Conservation (phyloP, 176 grass and related monocot genomes). For the Carex scoparia region DNA sequence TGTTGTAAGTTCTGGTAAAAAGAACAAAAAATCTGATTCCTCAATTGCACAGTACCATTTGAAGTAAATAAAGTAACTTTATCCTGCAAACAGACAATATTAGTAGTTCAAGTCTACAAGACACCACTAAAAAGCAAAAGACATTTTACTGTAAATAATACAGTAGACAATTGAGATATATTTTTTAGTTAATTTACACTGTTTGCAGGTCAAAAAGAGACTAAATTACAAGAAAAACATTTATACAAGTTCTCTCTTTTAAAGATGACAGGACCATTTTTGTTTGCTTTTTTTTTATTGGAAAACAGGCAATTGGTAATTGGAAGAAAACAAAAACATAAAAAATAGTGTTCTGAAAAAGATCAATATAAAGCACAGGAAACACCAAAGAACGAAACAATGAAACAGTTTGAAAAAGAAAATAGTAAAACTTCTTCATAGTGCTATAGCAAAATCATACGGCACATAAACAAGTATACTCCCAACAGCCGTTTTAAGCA, state of each 20-base stretch:
- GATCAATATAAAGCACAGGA: neutral
- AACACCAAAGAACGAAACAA: neutral
- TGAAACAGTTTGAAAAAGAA: neutral
- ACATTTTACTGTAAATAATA: neutral
- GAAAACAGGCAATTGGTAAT: neutral
- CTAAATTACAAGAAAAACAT: neutral
- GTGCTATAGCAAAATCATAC: neutral
- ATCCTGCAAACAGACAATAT: conserved; percentile 29
- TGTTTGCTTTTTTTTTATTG: neutral
- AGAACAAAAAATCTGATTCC: conserved; percentile 37
- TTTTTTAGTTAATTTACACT: neutral
- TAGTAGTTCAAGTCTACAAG: neutral
- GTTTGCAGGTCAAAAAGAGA: neutral
- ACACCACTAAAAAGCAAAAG: neutral
- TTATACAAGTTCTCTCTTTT: neutral
- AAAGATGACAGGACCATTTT: neutral
- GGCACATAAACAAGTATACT: neutral
- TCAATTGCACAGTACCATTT: conserved; percentile 3
- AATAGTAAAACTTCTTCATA: neutral
- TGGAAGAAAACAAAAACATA: neutral
- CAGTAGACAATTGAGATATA: neutral
- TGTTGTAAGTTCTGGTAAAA: conserved; percentile 94
- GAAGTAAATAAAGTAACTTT: conserved; percentile 26
- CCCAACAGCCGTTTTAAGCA: neutral
- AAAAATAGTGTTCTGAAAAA: neutral